These are phyloP conservation scores for Exophiala lecanii-corni DNA, from an alignment of 2,329 filamentous ascomycete species.

Conservation along the genomic window DNA sequence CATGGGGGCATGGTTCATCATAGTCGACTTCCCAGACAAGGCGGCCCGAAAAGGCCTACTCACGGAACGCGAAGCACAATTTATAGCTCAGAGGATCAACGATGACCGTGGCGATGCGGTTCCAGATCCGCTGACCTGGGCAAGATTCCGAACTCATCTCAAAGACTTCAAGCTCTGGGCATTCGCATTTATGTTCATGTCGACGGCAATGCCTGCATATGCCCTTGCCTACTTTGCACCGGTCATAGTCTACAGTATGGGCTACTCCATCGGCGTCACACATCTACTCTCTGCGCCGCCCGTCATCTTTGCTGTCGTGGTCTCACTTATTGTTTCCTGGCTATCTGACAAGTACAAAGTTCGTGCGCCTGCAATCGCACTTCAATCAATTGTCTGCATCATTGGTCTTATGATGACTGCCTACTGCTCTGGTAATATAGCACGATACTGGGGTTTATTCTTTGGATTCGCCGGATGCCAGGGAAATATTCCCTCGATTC, in stretches of 20 bases:
- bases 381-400: constrained; percentile 28
- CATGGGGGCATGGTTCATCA: constrained; percentile 27
- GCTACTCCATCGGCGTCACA: constrained; percentile 26
- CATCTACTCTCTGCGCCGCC: constrained; percentile 32
- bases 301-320: constrained; percentile 26
- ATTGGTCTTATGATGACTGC: constrained; percentile 30
- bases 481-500: constrained; percentile 30
- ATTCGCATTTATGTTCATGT: constrained; percentile 33
- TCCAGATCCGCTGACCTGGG: constrained; percentile 45
- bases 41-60: constrained; percentile 15
- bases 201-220: constrained; percentile 16
- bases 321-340: constrained; percentile 27
- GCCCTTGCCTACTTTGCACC: constrained; percentile 21
- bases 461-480: constrained; percentile 30
- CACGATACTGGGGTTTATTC: constrained; percentile 31
- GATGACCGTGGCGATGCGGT: constrained; percentile 53
- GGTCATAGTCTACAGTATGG: constrained; percentile 28
- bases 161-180: constrained; percentile 58
- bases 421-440: constrained; percentile 22
- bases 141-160: constrained; percentile 43
- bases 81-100: constrained; percentile 43
- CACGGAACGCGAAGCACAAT: constrained; percentile 14
- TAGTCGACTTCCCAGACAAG: constrained; percentile 32
- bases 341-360: constrained; percentile 29
- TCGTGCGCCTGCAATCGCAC: constrained; percentile 27